phyloP scores from a whole-genome alignment of 2,329 filamentous ascomycete genomes.

The Lizonia empirigonia region DNA sequence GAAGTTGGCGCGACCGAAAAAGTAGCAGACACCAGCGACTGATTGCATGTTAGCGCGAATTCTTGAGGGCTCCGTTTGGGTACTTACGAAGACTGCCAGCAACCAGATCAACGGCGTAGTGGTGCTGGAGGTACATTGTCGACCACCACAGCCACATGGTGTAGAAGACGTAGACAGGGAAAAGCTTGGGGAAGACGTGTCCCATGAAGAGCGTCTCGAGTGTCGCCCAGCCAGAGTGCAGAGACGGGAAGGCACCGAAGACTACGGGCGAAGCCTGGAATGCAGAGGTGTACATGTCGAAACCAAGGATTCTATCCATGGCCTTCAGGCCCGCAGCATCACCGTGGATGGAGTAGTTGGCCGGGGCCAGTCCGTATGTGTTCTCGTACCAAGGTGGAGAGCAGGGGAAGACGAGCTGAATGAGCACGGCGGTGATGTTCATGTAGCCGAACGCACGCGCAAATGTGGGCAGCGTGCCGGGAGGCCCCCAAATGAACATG shows the following conservation, averaged over 20 bases:
- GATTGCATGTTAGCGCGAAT: constrained; percentile 31
- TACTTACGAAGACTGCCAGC: constrained; percentile 71
- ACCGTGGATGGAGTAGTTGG: constrained; percentile 88
- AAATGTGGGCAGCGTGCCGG: constrained; percentile 82
- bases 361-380: constrained; percentile 84
- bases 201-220: constrained; percentile 92
- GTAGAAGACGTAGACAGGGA: constrained; percentile 80
- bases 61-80: neutral
- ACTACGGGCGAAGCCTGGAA: constrained; percentile 91
- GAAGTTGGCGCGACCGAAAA: constrained; percentile 78
- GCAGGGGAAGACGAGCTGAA: constrained; percentile 90
- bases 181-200: constrained; percentile 84
- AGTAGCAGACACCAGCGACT: constrained; percentile 76
- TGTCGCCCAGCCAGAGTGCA: constrained; percentile 88
- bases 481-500: constrained; percentile 88
- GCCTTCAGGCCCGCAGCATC: constrained; percentile 88
- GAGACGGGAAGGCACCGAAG: constrained; percentile 91
- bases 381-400: constrained; percentile 98
- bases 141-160: constrained; percentile 97
- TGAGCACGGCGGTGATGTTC: constrained; percentile 83
- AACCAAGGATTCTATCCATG: constrained; percentile 85
- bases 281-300: constrained; percentile 90
- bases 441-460: constrained; percentile 90
- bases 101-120: constrained; percentile 93
- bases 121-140: constrained; percentile 97